Percentiles rank a stretch among this genome's conserved stretches.
Conservation (phyloP, 257 asterid species). For the Ilex aquifolium region DNA sequence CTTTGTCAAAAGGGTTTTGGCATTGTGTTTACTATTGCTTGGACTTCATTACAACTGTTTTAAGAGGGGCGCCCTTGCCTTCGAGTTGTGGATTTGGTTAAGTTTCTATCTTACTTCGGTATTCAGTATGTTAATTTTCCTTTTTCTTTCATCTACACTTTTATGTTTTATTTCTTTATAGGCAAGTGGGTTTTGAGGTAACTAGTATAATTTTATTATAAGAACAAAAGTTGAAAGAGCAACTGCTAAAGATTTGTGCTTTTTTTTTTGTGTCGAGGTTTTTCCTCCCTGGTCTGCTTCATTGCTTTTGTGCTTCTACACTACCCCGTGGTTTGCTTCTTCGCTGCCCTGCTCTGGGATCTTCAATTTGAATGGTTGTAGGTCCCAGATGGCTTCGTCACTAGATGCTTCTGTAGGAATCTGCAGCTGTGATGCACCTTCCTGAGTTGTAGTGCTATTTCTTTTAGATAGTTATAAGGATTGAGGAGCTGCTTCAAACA, state of each 20-base stretch:
- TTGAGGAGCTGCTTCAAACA: constrained; percentile 47
- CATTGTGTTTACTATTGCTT: constrained; percentile 52
- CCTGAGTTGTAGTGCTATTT: constrained; percentile 44
- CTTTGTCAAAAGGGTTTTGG: constrained; percentile 26
- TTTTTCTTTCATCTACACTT: constrained; percentile 16
- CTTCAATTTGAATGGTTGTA: constrained; percentile 81
- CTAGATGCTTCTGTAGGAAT: constrained; percentile 77
- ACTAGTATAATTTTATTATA: constrained; percentile 29
- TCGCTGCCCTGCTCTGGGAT: constrained; percentile 73
- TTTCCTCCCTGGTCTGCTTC: constrained; percentile 39
- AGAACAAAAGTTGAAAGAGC: constrained; percentile 14
- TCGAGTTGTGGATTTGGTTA: constrained; percentile 76
- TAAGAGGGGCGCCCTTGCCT: constrained; percentile 69
- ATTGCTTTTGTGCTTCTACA: constrained; percentile 66
- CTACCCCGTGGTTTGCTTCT: constrained; percentile 70
- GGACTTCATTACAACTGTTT: constrained; percentile 61
- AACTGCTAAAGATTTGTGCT: constrained; percentile 55
- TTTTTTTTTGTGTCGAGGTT: constrained; percentile 84
- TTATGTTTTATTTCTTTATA: constrained; percentile 16
- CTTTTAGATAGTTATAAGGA: constrained; percentile 40
- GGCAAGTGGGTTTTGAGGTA: constrained; percentile 33
- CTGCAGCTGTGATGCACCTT: constrained; percentile 55
- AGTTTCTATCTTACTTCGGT: constrained; percentile 51
- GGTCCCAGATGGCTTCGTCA: constrained; percentile 80
- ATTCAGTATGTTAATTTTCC: constrained; percentile 43